phyloP scores from a whole-genome alignment of 2,329 filamentous ascomycete species.

The Pseudogymnoascus pannorum region DNA sequence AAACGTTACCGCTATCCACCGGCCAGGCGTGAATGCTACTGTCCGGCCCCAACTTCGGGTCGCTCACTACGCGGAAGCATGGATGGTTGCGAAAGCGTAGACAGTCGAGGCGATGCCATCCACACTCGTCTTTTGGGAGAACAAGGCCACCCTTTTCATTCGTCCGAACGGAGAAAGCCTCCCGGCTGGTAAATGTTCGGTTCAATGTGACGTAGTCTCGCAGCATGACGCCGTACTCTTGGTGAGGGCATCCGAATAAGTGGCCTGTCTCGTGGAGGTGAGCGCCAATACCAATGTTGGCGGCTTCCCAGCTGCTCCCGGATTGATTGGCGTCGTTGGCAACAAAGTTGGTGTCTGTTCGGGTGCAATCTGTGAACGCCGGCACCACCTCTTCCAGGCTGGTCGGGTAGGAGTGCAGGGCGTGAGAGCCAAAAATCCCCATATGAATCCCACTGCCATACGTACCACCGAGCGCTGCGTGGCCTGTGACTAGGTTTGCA shows the following conservation, averaged over 20 bases:
- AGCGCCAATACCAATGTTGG: slow-evolving; percentile 86
- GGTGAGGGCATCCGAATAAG: slow-evolving; percentile 81
- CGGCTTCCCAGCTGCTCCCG: slow-evolving; percentile 92
- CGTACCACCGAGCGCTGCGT: slow-evolving; percentile 76
- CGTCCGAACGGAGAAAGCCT: slow-evolving; percentile 81
- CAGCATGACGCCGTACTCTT: slow-evolving; percentile 87
- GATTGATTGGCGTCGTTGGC: slow-evolving; percentile 82
- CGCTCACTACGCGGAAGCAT: slow-evolving; percentile 77
- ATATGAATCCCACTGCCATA: slow-evolving; percentile 66
- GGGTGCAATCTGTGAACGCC: slow-evolving; percentile 83
- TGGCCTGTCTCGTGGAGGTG: slow-evolving; percentile 90
- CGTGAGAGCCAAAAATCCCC: slow-evolving; percentile 88
- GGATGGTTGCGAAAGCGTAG: slow-evolving; percentile 86
- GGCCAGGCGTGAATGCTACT: slow-evolving; percentile 80
- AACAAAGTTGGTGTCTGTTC: slow-evolving; percentile 71
- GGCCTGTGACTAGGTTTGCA: slow-evolving; percentile 63
- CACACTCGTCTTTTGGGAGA: slow-evolving; percentile 72
- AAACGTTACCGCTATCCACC: slow-evolving; percentile 66
- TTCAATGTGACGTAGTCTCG: slow-evolving; percentile 81
- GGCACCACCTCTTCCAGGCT: slow-evolving; percentile 84
- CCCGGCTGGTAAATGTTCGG: slow-evolving; percentile 71
- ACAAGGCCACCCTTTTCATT: slow-evolving; percentile 74
- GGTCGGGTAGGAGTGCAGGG: slow-evolving; percentile 82
- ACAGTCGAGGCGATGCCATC: slow-evolving; percentile 84
- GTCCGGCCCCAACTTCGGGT: slow-evolving; percentile 57